These are phyloP conservation scores for Mycena crocata DNA, from an alignment of 768 basidiomycete species.

Conservation along the genomic window DNA sequence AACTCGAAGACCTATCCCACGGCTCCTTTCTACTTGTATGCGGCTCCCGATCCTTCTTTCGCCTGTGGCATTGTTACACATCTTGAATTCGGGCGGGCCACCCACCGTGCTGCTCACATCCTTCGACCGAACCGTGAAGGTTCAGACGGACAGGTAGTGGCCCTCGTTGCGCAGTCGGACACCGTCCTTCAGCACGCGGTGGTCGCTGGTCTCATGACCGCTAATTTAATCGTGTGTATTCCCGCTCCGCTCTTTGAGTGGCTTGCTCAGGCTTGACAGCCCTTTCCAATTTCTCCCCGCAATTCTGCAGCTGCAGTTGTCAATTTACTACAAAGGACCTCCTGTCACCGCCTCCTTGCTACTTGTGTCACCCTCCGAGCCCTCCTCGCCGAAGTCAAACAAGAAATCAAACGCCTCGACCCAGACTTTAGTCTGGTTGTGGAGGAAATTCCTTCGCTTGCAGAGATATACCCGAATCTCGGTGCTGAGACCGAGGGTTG, in stretches of 20 bases:
- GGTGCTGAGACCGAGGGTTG: neutral
- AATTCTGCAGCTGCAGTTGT: neutral
- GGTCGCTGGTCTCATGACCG: neutral
- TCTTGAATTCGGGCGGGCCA: slow-evolving; percentile 2
- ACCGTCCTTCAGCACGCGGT: neutral
- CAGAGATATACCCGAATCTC: neutral
- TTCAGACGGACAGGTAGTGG: neutral
- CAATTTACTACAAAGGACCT: neutral
- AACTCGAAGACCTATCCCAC: neutral
- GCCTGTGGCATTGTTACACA: neutral
- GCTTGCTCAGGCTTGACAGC: no score
- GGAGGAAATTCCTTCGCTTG: neutral
- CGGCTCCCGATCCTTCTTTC: neutral
- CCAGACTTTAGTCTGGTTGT: neutral
- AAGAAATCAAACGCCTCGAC: neutral
- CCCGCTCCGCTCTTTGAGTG: no score
- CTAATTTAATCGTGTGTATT: neutral
- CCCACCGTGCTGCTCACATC: neutral
- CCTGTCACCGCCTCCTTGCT: neutral
- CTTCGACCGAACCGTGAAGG: neutral
- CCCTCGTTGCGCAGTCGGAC: neutral
- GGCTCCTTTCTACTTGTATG: neutral
- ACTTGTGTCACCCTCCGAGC: neutral
- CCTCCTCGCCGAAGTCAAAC: neutral
- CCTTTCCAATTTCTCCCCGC: neutral